phyloP scores from a whole-genome alignment of 139 green algal genomes.

The Picochlorum sp. region DNA sequence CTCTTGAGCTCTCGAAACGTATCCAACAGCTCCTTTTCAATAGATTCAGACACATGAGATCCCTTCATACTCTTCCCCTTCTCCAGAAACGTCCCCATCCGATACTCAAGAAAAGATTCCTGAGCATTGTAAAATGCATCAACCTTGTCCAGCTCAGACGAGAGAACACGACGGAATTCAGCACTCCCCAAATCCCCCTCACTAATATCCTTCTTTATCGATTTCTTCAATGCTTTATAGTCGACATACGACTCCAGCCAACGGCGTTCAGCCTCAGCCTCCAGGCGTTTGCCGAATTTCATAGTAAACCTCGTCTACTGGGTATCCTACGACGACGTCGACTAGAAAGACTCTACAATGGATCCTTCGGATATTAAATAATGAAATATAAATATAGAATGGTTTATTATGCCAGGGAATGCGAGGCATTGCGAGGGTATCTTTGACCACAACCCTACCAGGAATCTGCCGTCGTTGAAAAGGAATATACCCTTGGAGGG shows the following conservation, averaged over 20 bases:
- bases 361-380: too few species aligned
- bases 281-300: constrained; percentile 64
- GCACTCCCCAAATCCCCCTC: constrained; percentile 34
- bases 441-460: too few species aligned
- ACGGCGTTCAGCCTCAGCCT: constrained; percentile 33
- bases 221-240: constrained; percentile 61
- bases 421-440: too few species aligned
- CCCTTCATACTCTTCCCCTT: constrained; percentile 24
- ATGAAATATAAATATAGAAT: too few species aligned
- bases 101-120: background rate
- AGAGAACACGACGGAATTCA: constrained; percentile 40
- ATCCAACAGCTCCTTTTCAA: constrained; percentile 29
- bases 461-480: too few species aligned
- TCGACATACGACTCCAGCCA: constrained; percentile 37
- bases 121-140: constrained; percentile 41
- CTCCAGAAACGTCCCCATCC: background rate
- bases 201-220: constrained; percentile 49
- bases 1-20: constrained; percentile 22
- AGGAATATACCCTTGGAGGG: too few species aligned
- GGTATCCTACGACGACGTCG: too few species aligned
- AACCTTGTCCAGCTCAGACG: constrained; percentile 47
- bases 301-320: constrained; percentile 9
- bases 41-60: background rate
- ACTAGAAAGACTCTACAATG: too few species aligned
- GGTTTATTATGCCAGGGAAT: too few species aligned